Percentiles rank a stretch among this genome's conserved stretches.
These are phyloP conservation scores for Aspergillus conjunctus DNA, from an alignment of 495 filamentous ascomycete genomes.

Conservation along the genomic window DNA sequence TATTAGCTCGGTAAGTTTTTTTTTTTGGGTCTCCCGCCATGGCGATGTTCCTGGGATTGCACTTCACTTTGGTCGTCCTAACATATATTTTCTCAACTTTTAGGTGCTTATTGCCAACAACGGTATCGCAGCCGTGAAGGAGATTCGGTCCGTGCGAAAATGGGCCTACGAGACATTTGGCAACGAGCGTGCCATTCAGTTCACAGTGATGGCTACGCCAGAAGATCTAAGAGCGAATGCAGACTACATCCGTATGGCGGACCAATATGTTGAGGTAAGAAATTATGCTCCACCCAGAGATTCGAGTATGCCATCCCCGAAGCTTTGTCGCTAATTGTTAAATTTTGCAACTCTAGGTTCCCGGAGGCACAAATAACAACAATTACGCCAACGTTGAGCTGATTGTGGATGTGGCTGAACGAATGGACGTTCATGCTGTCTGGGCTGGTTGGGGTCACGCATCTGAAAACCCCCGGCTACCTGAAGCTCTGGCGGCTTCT, in stretches of 20 bases:
- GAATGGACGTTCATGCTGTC: conserved; percentile 96
- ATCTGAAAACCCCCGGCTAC: conserved; percentile 97
- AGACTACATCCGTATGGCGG: conserved; percentile 99
- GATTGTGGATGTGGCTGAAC: conserved; percentile 98
- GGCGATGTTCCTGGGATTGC: not conserved
- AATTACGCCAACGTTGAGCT: conserved; percentile 99
- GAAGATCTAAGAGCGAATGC: conserved; percentile 97
- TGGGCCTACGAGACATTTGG: conserved; percentile 99
- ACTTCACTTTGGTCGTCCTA: not conserved
- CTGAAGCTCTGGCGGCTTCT: conserved; percentile 91
- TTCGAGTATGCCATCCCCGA: not conserved
- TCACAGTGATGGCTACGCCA: conserved; percentile 99
- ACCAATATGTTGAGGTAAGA: conserved; percentile 94
- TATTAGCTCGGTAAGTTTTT: conserved; percentile 81
- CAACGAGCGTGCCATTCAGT: conserved; percentile 96
- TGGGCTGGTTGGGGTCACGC: conserved; percentile 99
- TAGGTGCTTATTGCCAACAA: conserved; percentile 99
- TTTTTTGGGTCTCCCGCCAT: not conserved
- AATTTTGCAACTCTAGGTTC: conserved; percentile 49
- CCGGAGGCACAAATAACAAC: conserved; percentile 99
- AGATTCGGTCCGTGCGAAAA: conserved; percentile 97
- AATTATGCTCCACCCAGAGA: not conserved
- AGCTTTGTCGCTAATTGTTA: not conserved
- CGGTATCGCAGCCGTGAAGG: conserved; percentile 98
- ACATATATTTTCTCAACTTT: not conserved